phyloP scores from a whole-genome alignment of 2,329 filamentous ascomycete genomes.

The Xylariaceae sp. region DNA sequence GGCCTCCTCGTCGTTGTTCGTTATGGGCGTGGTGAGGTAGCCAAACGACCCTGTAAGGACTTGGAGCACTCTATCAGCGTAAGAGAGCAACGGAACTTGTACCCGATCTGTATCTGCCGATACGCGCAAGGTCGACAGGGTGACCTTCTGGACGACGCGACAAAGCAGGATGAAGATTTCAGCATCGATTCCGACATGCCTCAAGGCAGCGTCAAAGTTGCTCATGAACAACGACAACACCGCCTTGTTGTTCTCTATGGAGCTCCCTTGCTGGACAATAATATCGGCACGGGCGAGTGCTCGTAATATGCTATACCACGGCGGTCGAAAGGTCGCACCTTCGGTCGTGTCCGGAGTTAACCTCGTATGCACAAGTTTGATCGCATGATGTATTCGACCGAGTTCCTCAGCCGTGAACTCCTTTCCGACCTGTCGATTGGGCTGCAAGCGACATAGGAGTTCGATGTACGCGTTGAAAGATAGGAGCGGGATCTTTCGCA shows the following conservation, averaged over 20 bases:
- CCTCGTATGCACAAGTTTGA: constrained; percentile 29
- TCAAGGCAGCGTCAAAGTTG: constrained; percentile 27
- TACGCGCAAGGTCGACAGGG: constrained; percentile 16
- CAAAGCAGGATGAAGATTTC: constrained; percentile 35
- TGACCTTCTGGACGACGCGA: constrained; percentile 30
- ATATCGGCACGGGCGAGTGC: constrained; percentile 33
- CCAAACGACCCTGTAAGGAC: constrained; percentile 18
- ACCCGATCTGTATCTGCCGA: constrained; percentile 1
- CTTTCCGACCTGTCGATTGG: constrained; percentile 19
- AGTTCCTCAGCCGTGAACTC: constrained; percentile 21
- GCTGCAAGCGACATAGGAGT: constrained; percentile 42
- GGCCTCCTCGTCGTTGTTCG: constrained; percentile 15
- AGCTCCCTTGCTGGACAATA: constrained; percentile 24
- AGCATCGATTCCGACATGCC: constrained; percentile 29
- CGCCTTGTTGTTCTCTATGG: constrained; percentile 23
- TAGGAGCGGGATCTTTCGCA: constrained; percentile 29
- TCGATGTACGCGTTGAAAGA: constrained; percentile 47
- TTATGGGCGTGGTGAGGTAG: constrained; percentile 18
- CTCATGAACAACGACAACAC: constrained; percentile 31
- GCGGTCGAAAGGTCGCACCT: constrained; percentile 31
- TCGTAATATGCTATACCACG: constrained; percentile 40
- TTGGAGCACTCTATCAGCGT: constrained; percentile 3
- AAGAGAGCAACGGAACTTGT: constrained; percentile 12
- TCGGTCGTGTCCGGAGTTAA: constrained; percentile 23
- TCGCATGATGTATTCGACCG: constrained; percentile 30